Conservation (phyloP, 768 basidiomycete genomes). For the Mycena pura region DNA sequence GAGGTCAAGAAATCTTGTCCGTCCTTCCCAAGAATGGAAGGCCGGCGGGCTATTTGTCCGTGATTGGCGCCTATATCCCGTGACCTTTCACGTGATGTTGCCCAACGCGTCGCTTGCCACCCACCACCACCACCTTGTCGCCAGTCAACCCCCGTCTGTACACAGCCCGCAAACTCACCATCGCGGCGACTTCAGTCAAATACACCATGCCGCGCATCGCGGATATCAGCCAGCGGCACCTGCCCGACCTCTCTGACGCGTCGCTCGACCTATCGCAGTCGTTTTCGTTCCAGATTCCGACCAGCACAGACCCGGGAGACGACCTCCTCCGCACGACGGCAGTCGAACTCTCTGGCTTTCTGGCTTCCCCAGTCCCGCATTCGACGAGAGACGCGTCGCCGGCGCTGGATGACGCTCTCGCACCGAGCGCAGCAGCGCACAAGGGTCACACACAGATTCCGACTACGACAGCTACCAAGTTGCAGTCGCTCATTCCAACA, state of each 20-base stretch:
- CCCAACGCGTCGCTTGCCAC: constrained; percentile 1
- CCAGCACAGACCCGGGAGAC: constrained; percentile 46
- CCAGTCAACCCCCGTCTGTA: too few species aligned
- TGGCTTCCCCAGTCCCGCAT: constrained; percentile 39
- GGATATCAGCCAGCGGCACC: constrained; percentile 57
- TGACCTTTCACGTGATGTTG: constrained; percentile 9
- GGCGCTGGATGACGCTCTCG: constrained; percentile 49
- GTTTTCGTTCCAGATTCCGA: constrained; percentile 63
- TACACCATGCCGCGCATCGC: not conserved
- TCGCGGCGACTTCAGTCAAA: too few species aligned
- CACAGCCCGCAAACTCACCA: too few species aligned
- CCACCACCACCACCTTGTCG: not conserved
- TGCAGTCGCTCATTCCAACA: too few species aligned
- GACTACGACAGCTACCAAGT: too few species aligned
- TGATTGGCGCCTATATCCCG: not conserved
- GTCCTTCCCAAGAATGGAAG: too few species aligned
- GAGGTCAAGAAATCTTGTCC: too few species aligned
- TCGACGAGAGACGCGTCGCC: constrained; percentile 37
- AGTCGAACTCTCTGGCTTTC: constrained; percentile 53
- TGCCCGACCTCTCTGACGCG: constrained; percentile 60
- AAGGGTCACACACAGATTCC: too few species aligned
- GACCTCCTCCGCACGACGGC: constrained; percentile 59
- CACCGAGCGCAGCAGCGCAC: too few species aligned
- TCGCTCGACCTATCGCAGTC: too few species aligned
- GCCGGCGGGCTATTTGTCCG: not conserved